phyloP scores from a whole-genome alignment of 805 yeast species.

The Cyberlindnera mycetangii region DNA sequence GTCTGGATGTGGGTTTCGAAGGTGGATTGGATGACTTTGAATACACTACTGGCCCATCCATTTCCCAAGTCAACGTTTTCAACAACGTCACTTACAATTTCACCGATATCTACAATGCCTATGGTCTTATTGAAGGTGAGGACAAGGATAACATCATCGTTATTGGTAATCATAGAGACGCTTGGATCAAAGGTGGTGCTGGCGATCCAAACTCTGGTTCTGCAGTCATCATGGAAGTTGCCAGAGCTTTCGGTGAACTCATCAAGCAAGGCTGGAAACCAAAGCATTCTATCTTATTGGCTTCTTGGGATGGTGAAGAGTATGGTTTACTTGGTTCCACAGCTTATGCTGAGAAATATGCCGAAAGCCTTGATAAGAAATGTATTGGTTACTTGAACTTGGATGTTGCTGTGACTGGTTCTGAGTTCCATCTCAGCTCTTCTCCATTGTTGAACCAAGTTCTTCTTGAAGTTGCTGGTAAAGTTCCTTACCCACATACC shows the following conservation, averaged over 20 bases:
- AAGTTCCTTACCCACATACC: conserved; percentile 43
- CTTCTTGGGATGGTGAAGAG: conserved; percentile 87
- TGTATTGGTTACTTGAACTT: conserved; percentile 68
- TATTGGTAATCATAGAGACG: conserved; percentile 76
- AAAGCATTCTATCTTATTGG: conserved; percentile 57
- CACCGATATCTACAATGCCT: conserved; percentile 59
- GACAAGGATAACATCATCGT: conserved; percentile 52
- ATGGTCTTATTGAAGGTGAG: conserved; percentile 57
- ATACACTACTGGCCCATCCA: conserved; percentile 52
- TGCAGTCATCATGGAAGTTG: conserved; percentile 61
- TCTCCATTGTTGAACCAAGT: conserved; percentile 57
- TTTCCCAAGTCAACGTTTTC: conserved; percentile 48
- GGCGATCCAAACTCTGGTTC: conserved; percentile 79
- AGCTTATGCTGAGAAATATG: conserved; percentile 68
- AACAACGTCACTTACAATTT: conserved; percentile 61
- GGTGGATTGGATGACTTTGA: conserved; percentile 44
- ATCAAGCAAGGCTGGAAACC: conserved; percentile 62
- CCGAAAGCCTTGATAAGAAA: conserved; percentile 42
- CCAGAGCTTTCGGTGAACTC: conserved; percentile 54
- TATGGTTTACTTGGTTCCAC: conserved; percentile 73
- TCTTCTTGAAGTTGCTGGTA: conserved; percentile 41
- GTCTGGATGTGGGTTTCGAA: conserved; percentile 46
- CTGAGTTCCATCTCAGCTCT: conserved; percentile 43
- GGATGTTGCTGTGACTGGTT: conserved; percentile 64
- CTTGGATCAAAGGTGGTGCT: conserved; percentile 80